Base-by-base conservation (phyloP, 2,329 filamentous ascomycete species). In the Rugonectria rugulosa region DNA sequence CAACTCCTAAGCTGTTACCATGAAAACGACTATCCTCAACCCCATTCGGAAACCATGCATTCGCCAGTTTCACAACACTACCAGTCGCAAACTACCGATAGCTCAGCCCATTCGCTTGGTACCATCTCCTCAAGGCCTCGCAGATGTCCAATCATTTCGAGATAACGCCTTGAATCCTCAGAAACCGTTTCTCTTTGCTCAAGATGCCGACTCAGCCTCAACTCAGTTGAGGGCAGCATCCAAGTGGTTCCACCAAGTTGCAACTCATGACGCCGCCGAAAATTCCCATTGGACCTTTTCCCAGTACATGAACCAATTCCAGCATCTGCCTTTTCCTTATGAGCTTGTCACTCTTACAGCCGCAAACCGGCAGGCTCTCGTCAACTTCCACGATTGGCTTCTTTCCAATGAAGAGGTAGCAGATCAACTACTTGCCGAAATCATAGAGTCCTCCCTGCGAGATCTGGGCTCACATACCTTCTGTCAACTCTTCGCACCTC, bases 401-500 rank as follows among this genome's bases (percentile, higher is more conserved):
- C 45, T 63, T 8, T 46, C 57, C 12, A 70, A 64, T 40, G 40
- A 61, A 32, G 66, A 71, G 14, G 43, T 63, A 21, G 60, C 61
- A 14, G 72, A 75, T 31, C 67, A 66, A 27, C 59, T 70, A 12
- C 53, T 76, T 21, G 68, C 70, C 6, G 66, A 64, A 17, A 70
- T 73, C 11, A 63, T 74, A 59, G 59, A 68, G 37, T 57, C 63
- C 9, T 65, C 70, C 5, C 42, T 73, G 5, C 32, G 57, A 27
- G 63, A 70, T 10, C 14, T 53, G 3, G 37, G 42, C 2, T 47
- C 46, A 7, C 60, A 72, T 44, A 72, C 65, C 24, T 91, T 86
- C 68, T 80, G 78, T 23, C 81, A 81, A 44, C 78, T 90, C 40
- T 68, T 83, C 21, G 86, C 85, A 1, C 84, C 87, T 0, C 74